Evolutionary conservation across 1,139 yeast species (phyloP), one percentile per base, ranked within the genome.

Genomic region (Saccharomyces hybrid): DNA sequence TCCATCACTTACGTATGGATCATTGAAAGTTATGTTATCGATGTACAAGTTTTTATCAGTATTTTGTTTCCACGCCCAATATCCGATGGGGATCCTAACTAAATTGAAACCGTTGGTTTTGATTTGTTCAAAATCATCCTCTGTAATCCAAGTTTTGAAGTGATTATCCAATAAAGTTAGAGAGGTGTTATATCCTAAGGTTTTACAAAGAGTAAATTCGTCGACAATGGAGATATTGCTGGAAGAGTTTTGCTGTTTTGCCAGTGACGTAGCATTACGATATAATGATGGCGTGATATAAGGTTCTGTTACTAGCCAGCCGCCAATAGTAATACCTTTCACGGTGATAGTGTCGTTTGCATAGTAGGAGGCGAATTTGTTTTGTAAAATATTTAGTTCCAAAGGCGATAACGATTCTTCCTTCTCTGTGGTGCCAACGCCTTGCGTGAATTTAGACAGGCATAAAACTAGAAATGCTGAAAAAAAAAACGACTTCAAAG

Each of bases 301-400:
- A 1, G 88, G 87, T 62, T 83, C 88, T 5, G 83, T 70, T 1
- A 83, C 82, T 19, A 83, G 70, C 87, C 88, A 83, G 16, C 87
- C 87, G 47, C 88, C 88, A 7, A 83, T 62, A 27, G 81, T 77
- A 23, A 83, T 79, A 49, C 88, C 88, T 48, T 32, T 25, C 13
- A 51, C 52, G 5, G 42, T 38, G 5, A 52, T 34, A 29, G 7
- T 16, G 9, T 41, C 9, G 14, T 48, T 47, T 11, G 47, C 41
- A 11, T 58, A 55, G 38, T 57, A 58, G 4, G 55, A 50, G 11
- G 52, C 52, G 42, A 58, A 58, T 34, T 54, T 42, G 23, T 57
- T 54, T 31, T 58, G 55, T 44, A 57, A 50, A n/a, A 25, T 11
- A 13, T 32, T 25, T 9, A 46, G 41, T 23, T 32, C 46, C 31